These are phyloP conservation scores for Diplodia seriata DNA, from an alignment of 2,329 filamentous ascomycete genomes.

Conservation along the genomic window DNA sequence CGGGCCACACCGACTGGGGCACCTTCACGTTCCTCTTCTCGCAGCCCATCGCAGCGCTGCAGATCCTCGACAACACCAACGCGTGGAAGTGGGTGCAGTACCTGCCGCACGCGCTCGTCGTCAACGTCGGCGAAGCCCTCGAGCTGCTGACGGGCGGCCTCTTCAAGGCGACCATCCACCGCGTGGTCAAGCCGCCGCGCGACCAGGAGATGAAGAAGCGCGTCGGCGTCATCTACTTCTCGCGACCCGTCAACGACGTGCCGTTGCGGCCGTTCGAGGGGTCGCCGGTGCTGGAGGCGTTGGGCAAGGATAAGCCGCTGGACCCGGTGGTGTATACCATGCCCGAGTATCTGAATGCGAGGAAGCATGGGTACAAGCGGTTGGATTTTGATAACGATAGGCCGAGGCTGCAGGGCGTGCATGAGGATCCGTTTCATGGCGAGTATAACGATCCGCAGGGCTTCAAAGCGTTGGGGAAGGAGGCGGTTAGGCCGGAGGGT, in stretches of 20 bases:
- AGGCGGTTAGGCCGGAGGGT: not conserved
- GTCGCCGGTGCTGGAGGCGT: not conserved
- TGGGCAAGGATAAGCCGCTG: not conserved
- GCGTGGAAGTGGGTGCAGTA: constrained; percentile 41
- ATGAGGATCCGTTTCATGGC: constrained; percentile 18
- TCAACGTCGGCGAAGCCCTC: constrained; percentile 43
- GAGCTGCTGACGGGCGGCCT: constrained; percentile 56
- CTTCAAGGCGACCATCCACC: constrained; percentile 56
- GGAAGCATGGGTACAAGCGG: constrained; percentile 21
- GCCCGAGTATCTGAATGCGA: constrained; percentile 1
- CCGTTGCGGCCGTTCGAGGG: constrained; percentile 1
- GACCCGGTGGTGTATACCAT: constrained; percentile 7
- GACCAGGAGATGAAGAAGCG: constrained; percentile 51
- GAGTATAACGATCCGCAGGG: constrained; percentile 10
- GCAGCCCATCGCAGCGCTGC: constrained; percentile 40
- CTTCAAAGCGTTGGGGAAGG: not conserved
- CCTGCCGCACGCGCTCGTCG: constrained; percentile 40
- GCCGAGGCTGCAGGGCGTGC: constrained; percentile 13
- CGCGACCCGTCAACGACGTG: constrained; percentile 34
- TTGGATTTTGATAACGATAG: constrained; percentile 18
- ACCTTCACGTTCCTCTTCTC: constrained; percentile 40
- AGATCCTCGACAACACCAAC: constrained; percentile 38
- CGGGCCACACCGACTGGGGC: constrained; percentile 43
- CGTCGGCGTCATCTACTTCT: constrained; percentile 38
- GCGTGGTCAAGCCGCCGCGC: constrained; percentile 52